Conservation (phyloP, 176 grass and related monocot species). For the Triticum aestivum region DNA sequence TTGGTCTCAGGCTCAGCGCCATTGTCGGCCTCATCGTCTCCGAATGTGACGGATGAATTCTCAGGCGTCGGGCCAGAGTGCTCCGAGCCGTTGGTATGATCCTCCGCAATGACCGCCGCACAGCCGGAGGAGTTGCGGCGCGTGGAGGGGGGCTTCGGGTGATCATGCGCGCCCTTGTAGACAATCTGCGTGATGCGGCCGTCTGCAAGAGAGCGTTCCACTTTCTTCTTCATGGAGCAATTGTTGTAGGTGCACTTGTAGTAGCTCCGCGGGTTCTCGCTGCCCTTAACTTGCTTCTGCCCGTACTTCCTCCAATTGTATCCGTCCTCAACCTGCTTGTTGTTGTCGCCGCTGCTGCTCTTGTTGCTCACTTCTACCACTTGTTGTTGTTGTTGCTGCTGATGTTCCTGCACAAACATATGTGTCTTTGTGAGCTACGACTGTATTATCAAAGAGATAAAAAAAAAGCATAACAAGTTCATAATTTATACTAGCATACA, state of each 20-base stretch:
- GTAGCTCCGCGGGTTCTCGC: conserved; percentile 95
- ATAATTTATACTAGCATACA: no score
- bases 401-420: not conserved
- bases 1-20: conserved; percentile 51
- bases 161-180: conserved; percentile 89
- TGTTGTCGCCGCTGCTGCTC: not conserved
- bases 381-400: conserved; percentile 9
- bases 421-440: not conserved
- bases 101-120: not conserved
- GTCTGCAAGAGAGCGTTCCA: conserved; percentile 66
- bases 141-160: conserved; percentile 69
- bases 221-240: conserved; percentile 95
- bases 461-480: no score
- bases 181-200: conserved; percentile 85
- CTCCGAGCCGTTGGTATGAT: conserved; percentile 15
- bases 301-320: conserved; percentile 99
- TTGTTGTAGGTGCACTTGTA: conserved; percentile 89
- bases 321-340: conserved; percentile 62
- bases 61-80: conserved; percentile 48
- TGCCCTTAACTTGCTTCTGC: conserved; percentile 95
- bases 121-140: conserved; percentile 32
- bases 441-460: no score
- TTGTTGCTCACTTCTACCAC: conserved; percentile 11
- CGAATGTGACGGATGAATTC: conserved; percentile 64
- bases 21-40: conserved; percentile 56